phyloP scores from a whole-genome alignment of 345 rosid species.

The Eucalyptus curtisii region DNA sequence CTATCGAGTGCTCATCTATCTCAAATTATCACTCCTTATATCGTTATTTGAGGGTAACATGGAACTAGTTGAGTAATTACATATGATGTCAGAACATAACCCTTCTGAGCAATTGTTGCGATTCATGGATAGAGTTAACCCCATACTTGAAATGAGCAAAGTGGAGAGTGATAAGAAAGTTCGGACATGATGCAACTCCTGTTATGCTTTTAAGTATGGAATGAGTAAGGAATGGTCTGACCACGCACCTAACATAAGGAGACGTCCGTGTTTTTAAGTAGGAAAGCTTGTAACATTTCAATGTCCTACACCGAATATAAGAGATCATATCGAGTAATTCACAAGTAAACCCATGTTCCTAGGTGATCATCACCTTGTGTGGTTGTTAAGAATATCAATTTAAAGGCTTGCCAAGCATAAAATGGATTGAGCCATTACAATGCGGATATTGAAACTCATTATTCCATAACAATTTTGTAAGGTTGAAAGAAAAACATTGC shows the following conservation, averaged over 20 bases:
- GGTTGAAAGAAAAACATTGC: background rate
- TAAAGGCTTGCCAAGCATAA: background rate
- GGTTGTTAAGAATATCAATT: background rate
- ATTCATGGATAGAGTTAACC: background rate
- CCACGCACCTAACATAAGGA: background rate
- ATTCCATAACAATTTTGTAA: background rate
- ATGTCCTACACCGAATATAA: background rate
- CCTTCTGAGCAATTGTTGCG: rapidly evolving
- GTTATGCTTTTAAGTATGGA: background rate
- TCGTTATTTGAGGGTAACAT: rapidly evolving
- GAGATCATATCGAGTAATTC: background rate
- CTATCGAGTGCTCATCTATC: background rate
- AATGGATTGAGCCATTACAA: background rate
- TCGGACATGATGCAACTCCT: background rate
- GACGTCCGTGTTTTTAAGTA: background rate
- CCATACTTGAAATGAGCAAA: background rate
- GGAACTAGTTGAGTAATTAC: background rate
- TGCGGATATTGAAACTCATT: background rate
- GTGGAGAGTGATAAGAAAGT: background rate
- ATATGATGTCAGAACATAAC: rapidly evolving
- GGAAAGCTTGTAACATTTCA: background rate
- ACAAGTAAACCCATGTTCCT: background rate
- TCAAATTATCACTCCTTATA: rapidly evolving
- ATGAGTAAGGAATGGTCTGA: background rate
- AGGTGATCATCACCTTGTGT: background rate